These are phyloP conservation scores for Pichia insulana DNA, from an alignment of 805 yeast species.

Conservation along the genomic window DNA sequence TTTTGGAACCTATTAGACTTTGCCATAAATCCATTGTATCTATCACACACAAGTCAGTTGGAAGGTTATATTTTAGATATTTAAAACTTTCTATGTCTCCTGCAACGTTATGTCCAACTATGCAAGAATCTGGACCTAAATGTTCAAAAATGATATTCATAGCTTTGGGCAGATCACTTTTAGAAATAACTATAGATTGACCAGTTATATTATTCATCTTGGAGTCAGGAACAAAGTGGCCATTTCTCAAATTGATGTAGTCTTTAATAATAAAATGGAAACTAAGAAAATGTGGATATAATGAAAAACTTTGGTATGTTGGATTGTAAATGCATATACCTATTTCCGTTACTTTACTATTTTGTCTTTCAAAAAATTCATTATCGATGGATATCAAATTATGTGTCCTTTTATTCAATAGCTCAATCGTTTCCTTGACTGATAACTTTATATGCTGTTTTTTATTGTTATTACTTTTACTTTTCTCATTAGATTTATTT, in stretches of 20 bases:
- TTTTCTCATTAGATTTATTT: background rate
- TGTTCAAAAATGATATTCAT: constrained; percentile 12
- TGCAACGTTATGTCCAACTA: constrained; percentile 25
- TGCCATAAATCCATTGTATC: constrained; percentile 25
- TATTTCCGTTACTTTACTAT: constrained; percentile 20
- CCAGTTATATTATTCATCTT: constrained; percentile 22
- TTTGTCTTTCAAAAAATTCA: constrained; percentile 18
- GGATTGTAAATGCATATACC: constrained; percentile 27
- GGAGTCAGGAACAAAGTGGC: constrained; percentile 23
- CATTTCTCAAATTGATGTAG: constrained; percentile 14
- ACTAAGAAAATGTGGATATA: constrained; percentile 25
- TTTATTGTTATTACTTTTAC: background rate
- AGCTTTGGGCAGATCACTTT: constrained; percentile 12
- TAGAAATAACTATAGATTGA: constrained; percentile 18
- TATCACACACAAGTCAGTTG: constrained; percentile 17
- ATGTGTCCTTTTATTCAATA: constrained; percentile 16
- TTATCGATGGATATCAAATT: constrained; percentile 23
- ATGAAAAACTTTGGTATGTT: constrained; percentile 19
- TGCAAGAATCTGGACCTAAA: constrained; percentile 13
- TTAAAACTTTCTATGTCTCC: constrained; percentile 21
- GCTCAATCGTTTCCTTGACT: constrained; percentile 19
- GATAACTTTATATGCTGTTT: constrained; percentile 9
- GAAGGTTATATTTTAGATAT: constrained; percentile 13
- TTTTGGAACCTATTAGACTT: constrained; percentile 12
- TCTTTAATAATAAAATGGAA: constrained; percentile 24